A percentile compares a stretch with the other conserved stretches of the same genome.
Conservation (phyloP, 805 yeast species). For the Ogataea angusta region DNA sequence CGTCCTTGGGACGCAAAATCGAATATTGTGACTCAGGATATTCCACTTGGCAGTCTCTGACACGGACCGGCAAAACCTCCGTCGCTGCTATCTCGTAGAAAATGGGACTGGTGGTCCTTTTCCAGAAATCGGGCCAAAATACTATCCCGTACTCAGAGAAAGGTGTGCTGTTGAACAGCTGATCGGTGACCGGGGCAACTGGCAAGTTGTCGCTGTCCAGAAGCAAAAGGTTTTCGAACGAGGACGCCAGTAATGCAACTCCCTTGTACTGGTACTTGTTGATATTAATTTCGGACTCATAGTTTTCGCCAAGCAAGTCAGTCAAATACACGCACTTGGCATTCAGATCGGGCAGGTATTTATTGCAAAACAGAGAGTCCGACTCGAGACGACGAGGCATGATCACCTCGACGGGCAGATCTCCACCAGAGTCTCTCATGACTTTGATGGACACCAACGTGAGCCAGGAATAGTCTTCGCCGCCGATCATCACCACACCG, state of each 20-base stretch:
- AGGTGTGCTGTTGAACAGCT: constrained; percentile 43
- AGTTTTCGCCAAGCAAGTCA: constrained; percentile 34
- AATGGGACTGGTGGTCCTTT: constrained; percentile 58
- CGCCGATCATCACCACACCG: constrained; percentile 63
- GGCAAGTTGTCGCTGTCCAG: constrained; percentile 47
- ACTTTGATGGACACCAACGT: constrained; percentile 45
- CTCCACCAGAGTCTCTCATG: constrained; percentile 46
- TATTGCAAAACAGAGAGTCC: constrained; percentile 39
- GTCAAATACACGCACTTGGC: constrained; percentile 41
- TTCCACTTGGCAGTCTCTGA: constrained; percentile 33
- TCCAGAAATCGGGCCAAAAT: constrained; percentile 70
- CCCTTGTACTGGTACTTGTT: constrained; percentile 36
- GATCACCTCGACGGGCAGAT: constrained; percentile 43
- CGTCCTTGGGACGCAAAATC: constrained; percentile 17
- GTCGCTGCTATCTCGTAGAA: constrained; percentile 53
- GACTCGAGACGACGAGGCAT: constrained; percentile 37
- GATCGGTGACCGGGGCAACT: constrained; percentile 50
- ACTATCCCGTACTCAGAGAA: constrained; percentile 46
- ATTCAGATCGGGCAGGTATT: constrained; percentile 36
- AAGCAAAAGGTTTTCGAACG: constrained; percentile 45
- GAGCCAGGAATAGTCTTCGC: constrained; percentile 52
- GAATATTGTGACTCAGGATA: constrained; percentile 21
- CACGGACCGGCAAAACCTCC: constrained; percentile 33
- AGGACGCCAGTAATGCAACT: constrained; percentile 41
- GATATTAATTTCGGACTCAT: constrained; percentile 23